Evolutionary conservation across 2,329 filamentous ascomycete species (phyloP), one percentile per base, ranked within the genome.

Genomic region (Huntiella moniliformis): DNA sequence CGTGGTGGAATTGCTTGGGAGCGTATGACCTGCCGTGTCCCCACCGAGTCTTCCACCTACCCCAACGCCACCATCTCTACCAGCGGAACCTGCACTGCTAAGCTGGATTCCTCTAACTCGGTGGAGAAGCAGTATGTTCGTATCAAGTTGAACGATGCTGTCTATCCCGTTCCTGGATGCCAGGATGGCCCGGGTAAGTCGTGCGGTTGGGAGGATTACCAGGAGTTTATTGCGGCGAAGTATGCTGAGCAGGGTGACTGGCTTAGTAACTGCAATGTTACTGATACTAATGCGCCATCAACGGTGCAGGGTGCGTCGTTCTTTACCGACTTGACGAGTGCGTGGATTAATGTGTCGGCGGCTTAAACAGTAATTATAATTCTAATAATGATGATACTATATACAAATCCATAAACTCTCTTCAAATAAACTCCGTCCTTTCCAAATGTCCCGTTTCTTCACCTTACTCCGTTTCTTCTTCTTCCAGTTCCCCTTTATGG

Each of bases 1-100:
- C 64, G 75, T 5, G 77, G 77, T 2, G 79, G 75, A 1, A 66
- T 81, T 18, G 68, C 71, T 0, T 75, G 80, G 51, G 77, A 82
- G 58, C 65, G 73, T 6, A 59, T 81, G 49, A 72, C 63, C 51
- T 80, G 77, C 53, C 47, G 50, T 5, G 53, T 49, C 11, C 17
- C 50, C 13, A 42, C 37, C 10, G 16, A 38, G 16, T 37, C 13
- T 28, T 4, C 22, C 2, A 52, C 49, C 43, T 38, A 18, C 12
- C 42, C 46, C 6, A 42, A 18, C 8, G 41, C 46, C 4, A 46
- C 52, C 1, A 47, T 51, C 1, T 35, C 32, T 10, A n/a, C 36
- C 17, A 45, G 47, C 12, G 22, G 22, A 4, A 35, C 43, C 13
- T 17, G 47, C 45, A 33, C 51, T 47, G 10, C 40, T 38, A 18